Evolutionary conservation across 345 rosid genomes (phyloP), one percentile per base, ranked within the genome.

Genomic region (Rubroshorea leprosula): DNA sequence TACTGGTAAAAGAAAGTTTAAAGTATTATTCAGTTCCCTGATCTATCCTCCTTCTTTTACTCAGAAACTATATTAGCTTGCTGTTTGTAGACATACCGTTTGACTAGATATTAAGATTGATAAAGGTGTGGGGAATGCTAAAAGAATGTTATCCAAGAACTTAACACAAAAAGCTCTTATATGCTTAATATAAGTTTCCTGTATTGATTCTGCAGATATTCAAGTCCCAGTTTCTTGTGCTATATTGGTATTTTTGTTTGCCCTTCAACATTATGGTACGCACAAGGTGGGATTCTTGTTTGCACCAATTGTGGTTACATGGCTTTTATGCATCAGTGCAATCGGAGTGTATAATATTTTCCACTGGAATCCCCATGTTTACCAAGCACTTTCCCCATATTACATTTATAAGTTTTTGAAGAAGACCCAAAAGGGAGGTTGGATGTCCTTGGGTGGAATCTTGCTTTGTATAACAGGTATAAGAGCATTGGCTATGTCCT

Each of bases 361-460:
- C 57, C 69, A 78, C 59, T 93, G 99, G 99, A 93, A 93, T 57
- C 97, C 96, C 61, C 74, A 79, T n/a, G 84, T 93, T 39, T 93
- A 85, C 73, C 76, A 78, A 81, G 99, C 99, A n/a, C 83, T 93
- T 46, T 89, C 96, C 46, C 99, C 99, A 3, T 82, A 82, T 60
- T 89, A 93, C 73, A 93, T 93, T 82, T 82, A 80, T 66, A 89
- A 82, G 67, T 93, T 93, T 72, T 68, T 93, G 55, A 89, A 74
- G 75, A 89, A 93, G 69, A 93, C 99, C 50, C 85, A 69, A 59
- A 79, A 69, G 72, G 77, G 87, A n/a, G 99, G 99, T n/a, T 93
- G 97, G 97, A 89, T 87, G 97, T 93, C 99, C 66, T 75, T 93
- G 58, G 99, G 97, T 22, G 99, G 99, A 67, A 93, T 89, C 70